Evolutionary conservation across 106 monocot genomes (phyloP).

Genomic region (Platanthera zijinensis): DNA sequence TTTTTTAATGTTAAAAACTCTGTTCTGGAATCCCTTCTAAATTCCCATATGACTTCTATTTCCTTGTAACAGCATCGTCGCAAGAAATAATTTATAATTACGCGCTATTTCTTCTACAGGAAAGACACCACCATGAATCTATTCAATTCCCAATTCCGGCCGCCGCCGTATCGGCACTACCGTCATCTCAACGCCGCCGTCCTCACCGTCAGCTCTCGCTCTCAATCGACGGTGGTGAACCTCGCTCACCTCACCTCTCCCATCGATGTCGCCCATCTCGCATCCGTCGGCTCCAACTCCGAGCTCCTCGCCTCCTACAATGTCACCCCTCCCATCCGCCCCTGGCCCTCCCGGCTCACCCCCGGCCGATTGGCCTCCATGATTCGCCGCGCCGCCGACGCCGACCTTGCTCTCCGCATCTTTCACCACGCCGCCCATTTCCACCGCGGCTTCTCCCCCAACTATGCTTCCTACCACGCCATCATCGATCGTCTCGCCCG

Average conservation of each 20-base stretch:
- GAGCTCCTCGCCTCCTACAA: slow-evolving; percentile 38
- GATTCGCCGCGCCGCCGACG: slow-evolving; percentile 39
- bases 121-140: too few relatives aligned
- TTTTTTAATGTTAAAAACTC: too few relatives aligned
- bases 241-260: slow-evolving; percentile 31
- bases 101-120: too few relatives aligned
- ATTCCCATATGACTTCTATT: too few relatives aligned
- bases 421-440: slow-evolving; percentile 53
- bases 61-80: too few relatives aligned
- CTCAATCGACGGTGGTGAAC: slow-evolving; percentile 30
- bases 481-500: slow-evolving; percentile 34
- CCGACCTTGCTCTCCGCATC: slow-evolving; percentile 28
- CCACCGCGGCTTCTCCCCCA: slow-evolving; percentile 34
- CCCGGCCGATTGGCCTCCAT: slow-evolving; percentile 44
- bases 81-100: too few relatives aligned
- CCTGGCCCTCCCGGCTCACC: slow-evolving; percentile 53
- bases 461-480: slow-evolving; percentile 21
- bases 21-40: too few relatives aligned
- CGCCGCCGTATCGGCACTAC: neutral
- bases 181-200: neutral
- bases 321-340: slow-evolving; percentile 64
- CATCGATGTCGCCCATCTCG: slow-evolving; percentile 23
- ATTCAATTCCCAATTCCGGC: neutral
- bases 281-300: slow-evolving; percentile 30
- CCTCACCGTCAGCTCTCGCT: slow-evolving; percentile 1